Base-by-base conservation (phyloP, 441 rosid species). In the Aleurites moluccanus region DNA sequence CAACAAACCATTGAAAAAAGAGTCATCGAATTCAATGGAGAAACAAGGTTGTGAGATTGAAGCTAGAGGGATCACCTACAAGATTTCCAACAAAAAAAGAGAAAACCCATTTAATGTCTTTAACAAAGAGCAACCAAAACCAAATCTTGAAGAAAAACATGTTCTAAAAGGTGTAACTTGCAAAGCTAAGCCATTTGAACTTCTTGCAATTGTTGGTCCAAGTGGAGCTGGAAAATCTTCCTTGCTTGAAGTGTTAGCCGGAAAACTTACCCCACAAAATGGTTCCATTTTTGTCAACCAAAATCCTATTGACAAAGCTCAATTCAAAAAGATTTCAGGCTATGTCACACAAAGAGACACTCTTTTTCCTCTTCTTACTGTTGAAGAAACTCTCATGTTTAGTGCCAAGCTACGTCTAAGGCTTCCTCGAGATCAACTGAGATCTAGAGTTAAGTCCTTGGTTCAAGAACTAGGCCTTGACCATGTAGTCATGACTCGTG, bases 211-310 rank as follows among this genome's bases (percentile, higher is more conserved):
- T 69, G 93, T 90, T 28, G 99, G 98, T 45, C 98, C 99, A n/a
- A 92, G 97, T 60, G 99, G 99, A 27, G 96, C 98, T 21, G 99
- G 99, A 52, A 95, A 93, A 78, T 90, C 99, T 30, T 86, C 98
- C 49, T 76, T 95, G 38, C 95, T 93, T 27, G 96, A 88, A 75
- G 88, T 93, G 80, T 86, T 93, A 4, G 90, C 97, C 0, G 94
- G 90, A 28, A 88, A 83, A 69, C 79, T 86, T 72, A 55, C 83
- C 3, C 97, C 93, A 14, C 87, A 86, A 67, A 78, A 65, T 44
- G 99, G 98, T 15, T 82, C 94, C 63, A 75, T 92, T 76, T 70
- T 81, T 44, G 89, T 90, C 69, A 89, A 95, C 80, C 83, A 85
- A 44, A 85, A 53, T 56, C 90, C 92, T 0, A 67, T 93, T 13